phyloP scores from a whole-genome alignment of 331 rosid genomes.

The Spiraea crenata region DNA sequence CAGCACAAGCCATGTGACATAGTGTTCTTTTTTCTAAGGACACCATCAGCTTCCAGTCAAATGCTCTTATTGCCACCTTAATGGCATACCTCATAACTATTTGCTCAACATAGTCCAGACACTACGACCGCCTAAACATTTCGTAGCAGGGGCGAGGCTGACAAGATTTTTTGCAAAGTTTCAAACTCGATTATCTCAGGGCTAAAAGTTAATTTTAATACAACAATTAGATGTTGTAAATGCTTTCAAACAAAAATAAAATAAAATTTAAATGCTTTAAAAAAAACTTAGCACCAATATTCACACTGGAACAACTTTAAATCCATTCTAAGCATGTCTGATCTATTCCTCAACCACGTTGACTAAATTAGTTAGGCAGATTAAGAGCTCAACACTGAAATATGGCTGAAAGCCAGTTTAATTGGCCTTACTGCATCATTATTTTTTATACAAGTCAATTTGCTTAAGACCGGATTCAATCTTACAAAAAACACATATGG shows the following conservation, averaged over 20 bases:
- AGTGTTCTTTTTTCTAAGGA: not conserved
- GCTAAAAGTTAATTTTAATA: too few species aligned
- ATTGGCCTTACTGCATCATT: constrained; percentile 7
- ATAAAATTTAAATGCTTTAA: too few species aligned
- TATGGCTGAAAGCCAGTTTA: not conserved
- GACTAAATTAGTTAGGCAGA: not conserved
- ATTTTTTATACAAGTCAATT: constrained; percentile 6
- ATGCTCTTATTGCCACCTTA: not conserved
- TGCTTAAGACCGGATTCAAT: constrained; percentile 2
- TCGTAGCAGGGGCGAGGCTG: too few species aligned
- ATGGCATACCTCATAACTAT: not conserved
- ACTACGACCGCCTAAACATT: too few species aligned
- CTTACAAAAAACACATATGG: not conserved
- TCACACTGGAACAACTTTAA: not conserved
- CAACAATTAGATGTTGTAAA: too few species aligned
- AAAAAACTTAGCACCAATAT: not conserved
- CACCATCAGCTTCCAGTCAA: not conserved
- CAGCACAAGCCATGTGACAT: too few species aligned
- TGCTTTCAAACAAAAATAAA: too few species aligned
- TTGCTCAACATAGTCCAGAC: too few species aligned
- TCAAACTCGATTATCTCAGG: too few species aligned
- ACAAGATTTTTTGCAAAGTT: too few species aligned
- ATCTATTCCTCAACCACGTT: not conserved
- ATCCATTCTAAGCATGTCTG: not conserved
- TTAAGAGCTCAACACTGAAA: constrained; percentile 12